phyloP scores from a whole-genome alignment of 164 flowering plant species.

The Stephania japonica region DNA sequence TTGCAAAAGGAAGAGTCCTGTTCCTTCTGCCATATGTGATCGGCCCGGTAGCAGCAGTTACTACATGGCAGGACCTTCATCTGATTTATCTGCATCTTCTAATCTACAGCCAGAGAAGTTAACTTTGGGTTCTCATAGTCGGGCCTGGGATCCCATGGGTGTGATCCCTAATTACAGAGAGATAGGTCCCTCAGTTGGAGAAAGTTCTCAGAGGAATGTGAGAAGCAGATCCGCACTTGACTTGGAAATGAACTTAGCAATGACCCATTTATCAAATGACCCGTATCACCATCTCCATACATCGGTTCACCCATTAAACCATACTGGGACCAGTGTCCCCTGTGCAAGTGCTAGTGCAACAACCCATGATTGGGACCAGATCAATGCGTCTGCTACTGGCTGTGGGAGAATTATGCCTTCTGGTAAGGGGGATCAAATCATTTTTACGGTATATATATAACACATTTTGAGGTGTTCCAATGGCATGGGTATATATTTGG shows the following conservation, averaged over 20 bases:
- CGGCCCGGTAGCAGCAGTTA: slow-evolving; percentile 41
- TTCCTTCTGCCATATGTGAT: slow-evolving; percentile 36
- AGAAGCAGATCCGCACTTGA: slow-evolving; percentile 53
- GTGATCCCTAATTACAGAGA: slow-evolving; percentile 27
- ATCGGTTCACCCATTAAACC: slow-evolving; percentile 26
- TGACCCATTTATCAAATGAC: slow-evolving; percentile 34
- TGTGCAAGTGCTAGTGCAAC: slow-evolving; percentile 24
- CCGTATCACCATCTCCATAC: slow-evolving; percentile 26
- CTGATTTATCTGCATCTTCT: slow-evolving; percentile 28
- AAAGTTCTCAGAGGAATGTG: slow-evolving; percentile 54
- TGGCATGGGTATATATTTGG: no score
- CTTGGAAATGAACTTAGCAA: slow-evolving; percentile 35
- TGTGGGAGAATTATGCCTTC: slow-evolving; percentile 31
- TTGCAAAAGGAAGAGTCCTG: slow-evolving; percentile 63
- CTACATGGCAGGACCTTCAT: slow-evolving; percentile 31
- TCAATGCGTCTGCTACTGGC: slow-evolving; percentile 24
- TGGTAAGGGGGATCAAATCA: slow-evolving; percentile 18
- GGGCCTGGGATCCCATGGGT: slow-evolving; percentile 33
- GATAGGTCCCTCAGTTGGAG: slow-evolving; percentile 36
- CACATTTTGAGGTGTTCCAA: no score
- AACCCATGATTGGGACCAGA: slow-evolving; percentile 36
- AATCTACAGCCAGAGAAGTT: slow-evolving; percentile 42
- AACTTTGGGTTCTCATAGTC: slow-evolving; percentile 31
- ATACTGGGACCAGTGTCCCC: slow-evolving; percentile 20
- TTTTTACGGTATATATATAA: no score